phyloP scores from a whole-genome alignment of 768 basidiomycete genomes.

The Phlebiopsis gigantea region DNA sequence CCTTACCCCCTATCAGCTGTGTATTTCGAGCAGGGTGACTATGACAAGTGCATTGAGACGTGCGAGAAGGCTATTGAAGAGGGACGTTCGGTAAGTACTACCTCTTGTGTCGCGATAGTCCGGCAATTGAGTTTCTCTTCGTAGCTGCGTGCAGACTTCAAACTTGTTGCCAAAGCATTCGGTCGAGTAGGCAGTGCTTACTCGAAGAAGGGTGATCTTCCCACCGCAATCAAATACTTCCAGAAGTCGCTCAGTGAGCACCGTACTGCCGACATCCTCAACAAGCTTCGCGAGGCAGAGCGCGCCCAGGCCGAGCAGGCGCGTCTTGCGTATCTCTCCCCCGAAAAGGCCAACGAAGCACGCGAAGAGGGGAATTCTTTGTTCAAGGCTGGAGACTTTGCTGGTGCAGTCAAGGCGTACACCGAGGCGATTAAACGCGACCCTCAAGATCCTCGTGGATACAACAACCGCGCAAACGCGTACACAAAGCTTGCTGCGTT shows the following conservation, averaged over 20 bases:
- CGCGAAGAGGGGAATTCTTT: slow-evolving; percentile 89
- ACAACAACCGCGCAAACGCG: slow-evolving; percentile 97
- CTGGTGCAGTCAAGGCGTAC: slow-evolving; percentile 85
- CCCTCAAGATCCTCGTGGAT: slow-evolving; percentile 84
- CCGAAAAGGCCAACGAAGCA: slow-evolving; percentile 72
- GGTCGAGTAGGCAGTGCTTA: slow-evolving; percentile 88
- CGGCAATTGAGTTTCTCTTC: background rate
- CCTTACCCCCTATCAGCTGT: slow-evolving; percentile 48
- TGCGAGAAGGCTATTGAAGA: slow-evolving; percentile 97
- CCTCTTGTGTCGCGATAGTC: background rate
- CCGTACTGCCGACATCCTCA: slow-evolving; percentile 87
- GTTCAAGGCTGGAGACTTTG: slow-evolving; percentile 94
- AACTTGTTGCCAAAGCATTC: slow-evolving; percentile 89
- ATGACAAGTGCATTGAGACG: slow-evolving; percentile 82
- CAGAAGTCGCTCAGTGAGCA: slow-evolving; percentile 95
- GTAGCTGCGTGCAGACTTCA: slow-evolving; percentile 87
- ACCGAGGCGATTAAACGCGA: slow-evolving; percentile 96
- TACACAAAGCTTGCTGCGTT: slow-evolving; percentile 93
- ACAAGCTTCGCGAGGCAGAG: slow-evolving; percentile 85
- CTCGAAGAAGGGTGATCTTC: slow-evolving; percentile 70
- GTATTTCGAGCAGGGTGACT: slow-evolving; percentile 92
- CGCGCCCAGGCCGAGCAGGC: slow-evolving; percentile 73
- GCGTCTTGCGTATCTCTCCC: slow-evolving; percentile 81
- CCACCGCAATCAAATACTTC: slow-evolving; percentile 83
- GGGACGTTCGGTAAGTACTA: slow-evolving; percentile 61